These are phyloP conservation scores for Furcasterigmium furcatum DNA, from an alignment of 2,329 filamentous ascomycete species.

Conservation along the genomic window DNA sequence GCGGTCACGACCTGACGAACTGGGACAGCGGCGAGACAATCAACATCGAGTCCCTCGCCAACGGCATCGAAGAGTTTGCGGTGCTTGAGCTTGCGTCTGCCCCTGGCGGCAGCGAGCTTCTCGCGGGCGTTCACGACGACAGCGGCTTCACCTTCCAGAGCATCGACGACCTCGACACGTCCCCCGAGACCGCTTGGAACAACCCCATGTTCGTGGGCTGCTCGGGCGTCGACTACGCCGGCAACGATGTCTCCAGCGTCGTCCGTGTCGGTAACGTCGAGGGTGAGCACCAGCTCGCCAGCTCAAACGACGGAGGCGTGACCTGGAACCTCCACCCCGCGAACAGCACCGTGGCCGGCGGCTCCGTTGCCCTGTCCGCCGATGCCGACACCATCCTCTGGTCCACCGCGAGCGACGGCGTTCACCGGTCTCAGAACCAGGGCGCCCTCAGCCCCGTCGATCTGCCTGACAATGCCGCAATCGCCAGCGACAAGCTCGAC, in stretches of 20 bases:
- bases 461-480: constrained; percentile 39
- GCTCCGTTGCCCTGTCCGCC: constrained; percentile 47
- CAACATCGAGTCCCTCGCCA: constrained; percentile 46
- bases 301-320: constrained; percentile 46
- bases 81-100: constrained; percentile 46
- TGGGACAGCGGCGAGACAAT: constrained; percentile 47
- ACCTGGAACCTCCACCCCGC: constrained; percentile 46
- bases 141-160: constrained; percentile 47
- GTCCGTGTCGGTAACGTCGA: constrained; percentile 46
- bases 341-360: constrained; percentile 39
- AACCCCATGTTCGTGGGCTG: constrained; percentile 42
- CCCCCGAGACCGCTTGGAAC: constrained; percentile 42
- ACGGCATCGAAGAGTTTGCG: constrained; percentile 53
- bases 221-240: constrained; percentile 46
- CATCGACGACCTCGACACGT: constrained; percentile 29
- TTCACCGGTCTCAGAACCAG: constrained; percentile 37
- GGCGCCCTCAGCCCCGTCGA: constrained; percentile 39
- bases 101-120: constrained; percentile 46
- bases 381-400: constrained; percentile 46
- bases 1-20: constrained; percentile 49
- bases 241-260: constrained; percentile 40
- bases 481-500: constrained; percentile 53
- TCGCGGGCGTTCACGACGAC: constrained; percentile 49
- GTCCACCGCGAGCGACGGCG: constrained; percentile 37
- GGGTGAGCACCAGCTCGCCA: constrained; percentile 39